Evolutionary conservation across 768 basidiomycete genomes (phyloP), one percentile per base, ranked within the genome.

Genomic region (Coprinellus aureogranulatus): DNA sequence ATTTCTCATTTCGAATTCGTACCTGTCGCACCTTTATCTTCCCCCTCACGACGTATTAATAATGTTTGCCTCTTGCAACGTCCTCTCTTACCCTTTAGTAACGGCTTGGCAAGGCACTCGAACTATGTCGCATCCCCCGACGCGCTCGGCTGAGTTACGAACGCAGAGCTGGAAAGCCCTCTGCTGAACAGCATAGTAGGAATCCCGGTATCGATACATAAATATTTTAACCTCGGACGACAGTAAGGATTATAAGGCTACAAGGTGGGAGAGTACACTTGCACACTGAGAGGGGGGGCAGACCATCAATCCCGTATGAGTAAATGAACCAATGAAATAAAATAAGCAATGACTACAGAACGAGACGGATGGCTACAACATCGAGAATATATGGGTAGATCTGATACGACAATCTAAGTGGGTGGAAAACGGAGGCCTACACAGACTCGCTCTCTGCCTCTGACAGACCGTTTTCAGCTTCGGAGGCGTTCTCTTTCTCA

Each of bases 401-500:
- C 34, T 34, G 6, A 34, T 34, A 14, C 8, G 8, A 6, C 20
- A 6, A 44, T n/a, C 20, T 44, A n/a, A 8, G 41, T 5, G 41
- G 16, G 41, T 10, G 41, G 20, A n/a, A 22, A 44, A 22, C 26
- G 8, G 11, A 28, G 6, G 8, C 50, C 30, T 39, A 25, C 27
- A 20, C 3, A 27, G 8, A 34, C 18, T 37, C 50, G 30, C 50
- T 39, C 34, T 52, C 50, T 22, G 31, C 8, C 20, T 20, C 50
- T 11, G 50, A 52, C 4, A 52, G 8, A 39, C 23, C 50, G 20
- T n/a, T 39, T 34, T 52, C 50, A 18, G 28, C n/a, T 20, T 37
- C 31, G 23, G 12, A 20, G 12, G 31, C 50, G 26, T 54, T 42
- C 41, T 54, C 53, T 16, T 54, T 54, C 40, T 56, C 55, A 26